phyloP scores from a whole-genome alignment of 176 grass and related monocot genomes.

The Metroxylon sagu region DNA sequence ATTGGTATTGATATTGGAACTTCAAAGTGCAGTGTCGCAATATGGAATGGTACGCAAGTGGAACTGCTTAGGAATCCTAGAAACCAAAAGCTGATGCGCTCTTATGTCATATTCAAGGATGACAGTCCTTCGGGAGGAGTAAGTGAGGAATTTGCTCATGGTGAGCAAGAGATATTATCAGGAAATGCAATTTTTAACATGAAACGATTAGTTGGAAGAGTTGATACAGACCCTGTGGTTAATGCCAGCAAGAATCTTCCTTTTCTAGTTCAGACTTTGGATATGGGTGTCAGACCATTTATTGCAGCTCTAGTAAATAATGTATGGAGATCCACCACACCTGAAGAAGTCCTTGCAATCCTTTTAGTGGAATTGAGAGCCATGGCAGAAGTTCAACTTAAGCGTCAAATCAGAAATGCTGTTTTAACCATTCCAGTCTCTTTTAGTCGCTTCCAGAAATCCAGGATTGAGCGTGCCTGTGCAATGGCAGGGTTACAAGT shows the following conservation, averaged over 20 bases:
- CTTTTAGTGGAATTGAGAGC: slow-evolving; percentile 53
- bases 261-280: slow-evolving; percentile 63
- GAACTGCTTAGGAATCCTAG: slow-evolving; percentile 56
- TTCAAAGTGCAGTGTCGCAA: slow-evolving; percentile 57
- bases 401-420: slow-evolving; percentile 37
- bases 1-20: slow-evolving; percentile 68
- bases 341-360: slow-evolving; percentile 65
- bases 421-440: slow-evolving; percentile 61
- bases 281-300: slow-evolving; percentile 51
- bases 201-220: slow-evolving; percentile 56
- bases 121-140: slow-evolving; percentile 50
- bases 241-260: slow-evolving; percentile 57
- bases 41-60: slow-evolving; percentile 55
- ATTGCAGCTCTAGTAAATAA: slow-evolving; percentile 69
- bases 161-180: slow-evolving; percentile 58
- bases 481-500: slow-evolving; percentile 58
- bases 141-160: slow-evolving; percentile 25
- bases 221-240: slow-evolving; percentile 68
- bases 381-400: slow-evolving; percentile 62
- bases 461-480: slow-evolving; percentile 63
- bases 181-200: slow-evolving; percentile 75
- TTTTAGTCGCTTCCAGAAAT: slow-evolving; percentile 59
- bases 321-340: slow-evolving; percentile 56
- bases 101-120: slow-evolving; percentile 74
- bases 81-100: slow-evolving; percentile 61